These are phyloP conservation scores for Wallacemonas collosoma DNA, from an alignment of 208 protist species.

Conservation along the genomic window DNA sequence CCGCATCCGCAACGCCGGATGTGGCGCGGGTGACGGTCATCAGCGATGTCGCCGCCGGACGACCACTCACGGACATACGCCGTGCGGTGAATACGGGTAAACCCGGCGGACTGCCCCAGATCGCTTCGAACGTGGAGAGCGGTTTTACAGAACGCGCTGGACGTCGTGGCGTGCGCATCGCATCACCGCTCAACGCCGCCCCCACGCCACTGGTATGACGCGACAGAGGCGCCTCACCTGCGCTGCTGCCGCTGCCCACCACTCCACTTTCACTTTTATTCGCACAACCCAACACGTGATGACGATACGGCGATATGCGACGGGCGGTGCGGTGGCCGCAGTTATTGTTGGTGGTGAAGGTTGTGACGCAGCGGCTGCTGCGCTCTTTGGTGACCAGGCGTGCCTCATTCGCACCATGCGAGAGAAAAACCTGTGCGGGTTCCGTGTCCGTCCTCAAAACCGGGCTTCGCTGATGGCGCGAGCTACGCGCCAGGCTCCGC, in stretches of 20 bases:
- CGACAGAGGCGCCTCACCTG: not conserved
- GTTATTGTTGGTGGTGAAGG: not conserved
- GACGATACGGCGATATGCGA: too few species aligned
- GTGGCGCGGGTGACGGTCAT: not conserved
- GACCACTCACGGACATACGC: not conserved
- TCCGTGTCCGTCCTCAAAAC: not conserved
- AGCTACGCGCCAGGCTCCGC: not conserved
- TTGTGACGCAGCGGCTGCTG: not conserved
- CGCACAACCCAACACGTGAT: too few species aligned
- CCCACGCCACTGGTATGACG: not conserved
- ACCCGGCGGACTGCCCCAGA: conserved; percentile 1
- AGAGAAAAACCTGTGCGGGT: not conserved
- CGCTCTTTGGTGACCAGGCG: not conserved
- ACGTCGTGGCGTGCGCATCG: not conserved
- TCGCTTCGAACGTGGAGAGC: not conserved
- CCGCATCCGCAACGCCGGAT: not conserved
- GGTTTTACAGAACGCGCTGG: not conserved
- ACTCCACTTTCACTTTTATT: too few species aligned
- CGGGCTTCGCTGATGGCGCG: not conserved
- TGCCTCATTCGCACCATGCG: not conserved
- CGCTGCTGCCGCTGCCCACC: not conserved
- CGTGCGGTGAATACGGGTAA: not conserved
- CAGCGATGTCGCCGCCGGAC: not conserved
- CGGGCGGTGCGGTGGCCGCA: not conserved
- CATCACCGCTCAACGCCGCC: too few species aligned